These are phyloP conservation scores for Oryza rufipogon DNA, from an alignment of 176 grass and related monocot genomes.

Conservation along the genomic window DNA sequence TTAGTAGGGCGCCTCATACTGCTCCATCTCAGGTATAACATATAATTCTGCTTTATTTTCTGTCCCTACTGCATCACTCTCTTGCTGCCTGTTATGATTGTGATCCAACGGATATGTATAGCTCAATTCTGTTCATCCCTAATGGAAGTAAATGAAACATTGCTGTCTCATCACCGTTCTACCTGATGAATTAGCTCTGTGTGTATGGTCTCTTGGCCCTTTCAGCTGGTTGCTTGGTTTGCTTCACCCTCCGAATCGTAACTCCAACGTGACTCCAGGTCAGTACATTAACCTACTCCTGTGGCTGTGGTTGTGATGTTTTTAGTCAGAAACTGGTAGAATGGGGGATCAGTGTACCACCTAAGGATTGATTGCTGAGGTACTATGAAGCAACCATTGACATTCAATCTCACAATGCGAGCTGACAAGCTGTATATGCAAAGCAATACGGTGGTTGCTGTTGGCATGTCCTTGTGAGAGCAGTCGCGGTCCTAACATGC, in stretches of 20 bases:
- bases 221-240: neutral
- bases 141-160: slow-evolving; percentile 49
- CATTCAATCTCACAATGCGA: neutral
- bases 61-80: slow-evolving; percentile 8
- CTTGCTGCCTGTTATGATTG: slow-evolving; percentile 13
- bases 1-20: slow-evolving; percentile 11
- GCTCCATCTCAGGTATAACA: slow-evolving; percentile 17
- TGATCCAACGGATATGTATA: slow-evolving; percentile 22
- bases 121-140: neutral
- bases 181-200: neutral
- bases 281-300: slow-evolving; percentile 52
- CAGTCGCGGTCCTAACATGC: neutral
- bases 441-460: neutral
- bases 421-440: neutral
- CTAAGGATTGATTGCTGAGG: slow-evolving; percentile 1
- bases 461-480: slow-evolving; percentile 28
- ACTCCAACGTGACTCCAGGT: slow-evolving; percentile 55
- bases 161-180: slow-evolving; percentile 43
- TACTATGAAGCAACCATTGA: slow-evolving; percentile 11
- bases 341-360: neutral
- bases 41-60: slow-evolving; percentile 4
- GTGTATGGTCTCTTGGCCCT: slow-evolving; percentile 46
- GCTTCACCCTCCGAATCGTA: slow-evolving; percentile 47
- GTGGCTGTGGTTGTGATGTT: slow-evolving; percentile 19
- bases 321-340: slow-evolving; percentile 5